Conservation (phyloP, 331 rosid genomes). For the Cucumis variabilis region DNA sequence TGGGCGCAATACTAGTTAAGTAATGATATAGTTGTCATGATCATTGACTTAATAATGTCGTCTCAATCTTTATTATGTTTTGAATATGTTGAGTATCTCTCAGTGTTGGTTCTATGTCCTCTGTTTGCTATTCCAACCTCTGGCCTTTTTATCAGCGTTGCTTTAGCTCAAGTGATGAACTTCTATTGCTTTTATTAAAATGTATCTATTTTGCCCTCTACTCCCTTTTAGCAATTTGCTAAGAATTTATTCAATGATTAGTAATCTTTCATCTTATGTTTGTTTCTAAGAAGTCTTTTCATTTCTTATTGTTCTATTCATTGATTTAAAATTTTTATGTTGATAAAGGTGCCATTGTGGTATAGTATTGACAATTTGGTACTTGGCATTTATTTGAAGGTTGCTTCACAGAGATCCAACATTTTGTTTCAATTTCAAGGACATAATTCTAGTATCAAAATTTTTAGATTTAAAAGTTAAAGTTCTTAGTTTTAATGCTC, state of each 20-base stretch:
- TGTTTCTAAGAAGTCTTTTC: neutral
- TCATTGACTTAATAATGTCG: neutral
- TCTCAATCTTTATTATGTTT: no score
- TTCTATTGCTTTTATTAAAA: neutral
- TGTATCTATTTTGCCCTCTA: neutral
- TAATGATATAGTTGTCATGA: neutral
- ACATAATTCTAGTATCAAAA: no score
- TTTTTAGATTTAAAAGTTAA: no score
- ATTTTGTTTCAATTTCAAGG: no score
- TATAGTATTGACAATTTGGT: neutral
- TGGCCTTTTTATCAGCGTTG: neutral
- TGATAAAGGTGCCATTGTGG: conserved; percentile 1
- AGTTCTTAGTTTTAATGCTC: no score
- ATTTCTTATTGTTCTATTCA: neutral
- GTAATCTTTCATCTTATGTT: neutral
- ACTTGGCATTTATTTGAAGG: conserved; percentile 48
- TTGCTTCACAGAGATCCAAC: no score
- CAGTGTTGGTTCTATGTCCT: no score
- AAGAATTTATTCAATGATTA: neutral
- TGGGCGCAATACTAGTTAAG: neutral
- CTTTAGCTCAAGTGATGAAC: neutral
- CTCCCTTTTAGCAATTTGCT: neutral
- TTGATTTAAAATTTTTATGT: neutral
- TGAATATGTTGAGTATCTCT: no score
- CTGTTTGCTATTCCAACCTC: neutral